Conservation (phyloP, 2,329 filamentous ascomycete species). For the Rhynchosporium graminicola region DNA sequence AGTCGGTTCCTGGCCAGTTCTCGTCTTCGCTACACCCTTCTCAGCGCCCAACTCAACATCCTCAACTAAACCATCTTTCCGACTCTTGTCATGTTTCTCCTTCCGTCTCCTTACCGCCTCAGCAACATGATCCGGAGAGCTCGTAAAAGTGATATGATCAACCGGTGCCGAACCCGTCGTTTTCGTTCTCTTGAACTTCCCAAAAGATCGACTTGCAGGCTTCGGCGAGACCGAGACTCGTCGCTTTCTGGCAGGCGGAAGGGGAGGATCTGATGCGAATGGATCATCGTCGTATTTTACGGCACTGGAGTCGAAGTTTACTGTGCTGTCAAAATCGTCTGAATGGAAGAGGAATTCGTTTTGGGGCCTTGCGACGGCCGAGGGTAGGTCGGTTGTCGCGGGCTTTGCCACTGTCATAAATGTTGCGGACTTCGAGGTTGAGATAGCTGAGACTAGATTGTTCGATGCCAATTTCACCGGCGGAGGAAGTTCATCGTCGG, state of each 20-base stretch:
- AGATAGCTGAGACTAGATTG: background rate
- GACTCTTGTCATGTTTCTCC: slow-evolving; percentile 17
- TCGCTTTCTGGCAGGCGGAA: slow-evolving; percentile 39
- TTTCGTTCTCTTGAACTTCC: slow-evolving; percentile 41
- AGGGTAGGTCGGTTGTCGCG: background rate
- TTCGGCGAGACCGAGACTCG: slow-evolving; percentile 32
- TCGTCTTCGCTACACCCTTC: background rate
- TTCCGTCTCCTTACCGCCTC: slow-evolving; percentile 26
- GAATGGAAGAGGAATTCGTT: slow-evolving; percentile 19
- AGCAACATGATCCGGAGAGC: slow-evolving; percentile 35
- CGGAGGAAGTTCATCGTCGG: slow-evolving; percentile 2
- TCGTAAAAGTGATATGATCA: slow-evolving; percentile 36
- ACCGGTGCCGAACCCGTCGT: slow-evolving; percentile 37
- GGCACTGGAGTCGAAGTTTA: slow-evolving; percentile 16
- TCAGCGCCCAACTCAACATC: slow-evolving; percentile 10
- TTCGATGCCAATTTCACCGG: background rate
- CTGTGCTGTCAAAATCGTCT: slow-evolving; percentile 27
- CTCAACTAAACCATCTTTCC: slow-evolving; percentile 25
- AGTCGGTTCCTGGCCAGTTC: background rate
- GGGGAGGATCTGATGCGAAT: slow-evolving; percentile 23
- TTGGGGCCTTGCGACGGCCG: background rate
- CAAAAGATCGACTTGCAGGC: slow-evolving; percentile 18
- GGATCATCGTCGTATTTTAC: slow-evolving; percentile 34
- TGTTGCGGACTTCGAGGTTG: background rate
- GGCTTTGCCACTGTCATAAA: background rate